Evolutionary conservation across 2,329 filamentous ascomycete genomes (phyloP).

Genomic region (Lithohypha guttulata): DNA sequence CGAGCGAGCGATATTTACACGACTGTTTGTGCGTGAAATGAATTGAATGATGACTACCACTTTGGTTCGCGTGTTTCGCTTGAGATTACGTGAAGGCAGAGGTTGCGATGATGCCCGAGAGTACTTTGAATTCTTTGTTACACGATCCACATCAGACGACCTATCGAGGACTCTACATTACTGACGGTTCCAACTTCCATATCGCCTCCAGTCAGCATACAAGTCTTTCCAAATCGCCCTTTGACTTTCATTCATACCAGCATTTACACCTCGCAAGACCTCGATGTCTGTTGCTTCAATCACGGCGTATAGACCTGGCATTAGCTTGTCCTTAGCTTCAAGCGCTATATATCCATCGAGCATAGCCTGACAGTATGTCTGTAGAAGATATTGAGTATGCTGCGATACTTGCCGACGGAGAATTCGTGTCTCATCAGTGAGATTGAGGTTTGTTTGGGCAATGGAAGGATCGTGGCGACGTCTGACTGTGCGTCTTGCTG

Average conservation of each 20-base stretch:
- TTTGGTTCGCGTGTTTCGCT: no score
- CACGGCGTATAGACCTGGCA: conserved; percentile 43
- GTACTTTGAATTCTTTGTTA: no score
- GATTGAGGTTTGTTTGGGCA: conserved; percentile 15
- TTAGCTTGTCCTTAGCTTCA: conserved; percentile 42
- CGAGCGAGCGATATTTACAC: no score
- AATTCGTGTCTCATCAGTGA: conserved; percentile 50
- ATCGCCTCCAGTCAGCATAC: conserved; percentile 42
- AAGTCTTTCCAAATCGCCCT: conserved; percentile 43
- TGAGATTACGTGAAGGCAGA: no score
- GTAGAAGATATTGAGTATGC: conserved; percentile 47
- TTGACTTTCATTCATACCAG: conserved; percentile 40
- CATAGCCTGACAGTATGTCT: conserved; percentile 45
- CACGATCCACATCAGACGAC: not conserved
- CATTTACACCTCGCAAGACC: conserved; percentile 41
- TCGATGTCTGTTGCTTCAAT: conserved; percentile 43
- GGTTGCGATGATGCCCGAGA: no score
- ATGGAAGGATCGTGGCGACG: conserved; percentile 18
- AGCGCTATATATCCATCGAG: conserved; percentile 40
- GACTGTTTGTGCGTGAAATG: no score
- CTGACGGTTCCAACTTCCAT: conserved; percentile 38
- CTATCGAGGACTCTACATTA: conserved; percentile 19
- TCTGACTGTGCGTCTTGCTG: conserved; percentile 36
- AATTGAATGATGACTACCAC: no score
- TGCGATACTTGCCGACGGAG: conserved; percentile 47